Evolutionary conservation across 768 basidiomycete genomes (phyloP).

Genomic region (Podaxis sp.): DNA sequence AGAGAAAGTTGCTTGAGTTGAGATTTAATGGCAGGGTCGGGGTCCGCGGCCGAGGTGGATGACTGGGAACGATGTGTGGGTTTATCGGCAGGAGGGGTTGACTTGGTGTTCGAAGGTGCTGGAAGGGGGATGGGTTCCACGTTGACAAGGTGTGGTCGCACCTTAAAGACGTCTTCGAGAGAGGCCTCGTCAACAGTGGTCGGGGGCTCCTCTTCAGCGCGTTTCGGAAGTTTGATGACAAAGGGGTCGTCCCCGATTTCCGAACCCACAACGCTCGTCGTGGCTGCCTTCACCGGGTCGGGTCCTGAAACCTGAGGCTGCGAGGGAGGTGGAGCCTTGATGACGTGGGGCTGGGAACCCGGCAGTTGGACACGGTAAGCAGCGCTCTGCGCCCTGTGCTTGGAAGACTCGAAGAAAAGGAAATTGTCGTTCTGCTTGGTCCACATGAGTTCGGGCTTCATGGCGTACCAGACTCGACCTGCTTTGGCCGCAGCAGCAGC

Average conservation of each 20-base stretch:
- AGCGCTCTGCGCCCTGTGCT: constrained; percentile 55
- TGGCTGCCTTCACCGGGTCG: constrained; percentile 19
- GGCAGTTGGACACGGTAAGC: constrained; percentile 66
- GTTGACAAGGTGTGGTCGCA: constrained; percentile 48
- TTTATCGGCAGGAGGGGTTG: constrained; percentile 18
- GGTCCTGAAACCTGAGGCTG: constrained; percentile 19
- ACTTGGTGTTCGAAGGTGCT: constrained; percentile 21
- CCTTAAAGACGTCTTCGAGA: constrained; percentile 58
- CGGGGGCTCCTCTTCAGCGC: constrained; percentile 35
- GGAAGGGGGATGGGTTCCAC: constrained; percentile 33
- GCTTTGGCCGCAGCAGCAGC: constrained; percentile 27
- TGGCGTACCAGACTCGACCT: constrained; percentile 63
- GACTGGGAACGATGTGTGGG: constrained; percentile 5
- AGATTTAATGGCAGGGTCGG: constrained; percentile 33
- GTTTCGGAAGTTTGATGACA: constrained; percentile 56
- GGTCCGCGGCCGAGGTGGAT: constrained; percentile 11
- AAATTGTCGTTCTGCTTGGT: constrained; percentile 81
- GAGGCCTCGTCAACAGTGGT: constrained; percentile 22
- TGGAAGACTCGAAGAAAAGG: constrained; percentile 65
- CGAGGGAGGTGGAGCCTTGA: constrained; percentile 36
- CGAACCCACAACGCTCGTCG: constrained; percentile 25
- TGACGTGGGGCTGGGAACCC: constrained; percentile 41
- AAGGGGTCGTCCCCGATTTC: constrained; percentile 47
- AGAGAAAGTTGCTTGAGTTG: constrained; percentile 41
- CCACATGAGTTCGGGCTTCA: constrained; percentile 81